Percentiles rank a stretch among this genome's conserved stretches.
Evolutionary conservation across 345 rosid species (phyloP).

Genomic region (Linum lewisii): DNA sequence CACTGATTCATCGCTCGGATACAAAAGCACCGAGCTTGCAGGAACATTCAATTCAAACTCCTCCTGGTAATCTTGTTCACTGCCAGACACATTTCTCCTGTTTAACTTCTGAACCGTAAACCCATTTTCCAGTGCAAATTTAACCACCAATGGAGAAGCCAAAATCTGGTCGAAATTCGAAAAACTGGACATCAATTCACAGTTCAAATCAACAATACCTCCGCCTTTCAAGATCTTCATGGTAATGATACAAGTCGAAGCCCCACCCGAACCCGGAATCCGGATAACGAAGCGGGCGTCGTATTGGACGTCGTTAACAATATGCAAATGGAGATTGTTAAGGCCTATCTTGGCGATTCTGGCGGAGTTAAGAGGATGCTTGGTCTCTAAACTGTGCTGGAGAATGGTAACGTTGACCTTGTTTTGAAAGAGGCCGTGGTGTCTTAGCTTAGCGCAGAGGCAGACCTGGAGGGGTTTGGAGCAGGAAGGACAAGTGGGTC

Average conservation of each 20-base stretch:
- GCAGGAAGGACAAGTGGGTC: conserved; percentile 63
- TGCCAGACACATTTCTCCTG: conserved; percentile 9
- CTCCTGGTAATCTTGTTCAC: conserved; percentile 28
- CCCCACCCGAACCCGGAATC: conserved; percentile 20
- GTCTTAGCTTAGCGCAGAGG: conserved; percentile 49
- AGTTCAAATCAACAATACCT: not conserved
- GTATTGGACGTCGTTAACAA: conserved; percentile 51
- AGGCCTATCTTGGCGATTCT: conserved; percentile 70
- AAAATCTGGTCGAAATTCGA: conserved; percentile 35
- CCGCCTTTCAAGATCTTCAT: no score
- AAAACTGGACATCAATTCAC: conserved; percentile 18
- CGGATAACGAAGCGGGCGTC: conserved; percentile 45
- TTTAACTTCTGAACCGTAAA: conserved; percentile 47
- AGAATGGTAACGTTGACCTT: conserved; percentile 65
- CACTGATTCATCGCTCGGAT: conserved; percentile 49
- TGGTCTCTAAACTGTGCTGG: conserved; percentile 65
- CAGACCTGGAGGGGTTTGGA: conserved; percentile 55
- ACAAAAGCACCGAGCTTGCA: conserved; percentile 52
- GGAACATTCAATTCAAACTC: conserved; percentile 55
- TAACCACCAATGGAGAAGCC: conserved; percentile 24
- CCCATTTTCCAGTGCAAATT: conserved; percentile 45
- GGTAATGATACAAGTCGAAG: conserved; percentile 5
- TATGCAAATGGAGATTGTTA: conserved; percentile 37
- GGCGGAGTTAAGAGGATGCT: conserved; percentile 71
- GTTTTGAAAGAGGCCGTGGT: conserved; percentile 42